These are phyloP conservation scores for Russula foetens DNA, from an alignment of 768 basidiomycete genomes.

Conservation along the genomic window DNA sequence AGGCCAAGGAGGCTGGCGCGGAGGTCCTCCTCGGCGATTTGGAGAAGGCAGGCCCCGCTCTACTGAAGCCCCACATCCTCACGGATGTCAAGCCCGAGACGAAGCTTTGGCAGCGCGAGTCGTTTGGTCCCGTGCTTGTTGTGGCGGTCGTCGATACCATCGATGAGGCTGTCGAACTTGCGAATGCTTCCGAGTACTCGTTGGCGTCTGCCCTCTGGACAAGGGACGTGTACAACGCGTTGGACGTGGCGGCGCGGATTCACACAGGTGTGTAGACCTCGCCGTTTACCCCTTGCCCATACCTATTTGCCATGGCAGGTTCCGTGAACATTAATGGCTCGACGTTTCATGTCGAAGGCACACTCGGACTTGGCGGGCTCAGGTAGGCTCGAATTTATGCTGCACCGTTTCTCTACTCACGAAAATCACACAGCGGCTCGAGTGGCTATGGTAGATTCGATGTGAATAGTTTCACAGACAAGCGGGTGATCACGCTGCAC, in stretches of 20 bases:
- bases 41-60: slow-evolving; percentile 27
- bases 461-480: slow-evolving; percentile 43
- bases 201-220: slow-evolving; percentile 49
- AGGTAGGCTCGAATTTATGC: slow-evolving; percentile 31
- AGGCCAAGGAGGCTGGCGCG: slow-evolving; percentile 39
- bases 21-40: slow-evolving; percentile 39
- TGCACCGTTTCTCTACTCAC: neutral
- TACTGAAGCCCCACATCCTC: slow-evolving; percentile 45
- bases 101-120: slow-evolving; percentile 48
- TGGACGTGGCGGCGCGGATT: slow-evolving; percentile 40
- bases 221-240: slow-evolving; percentile 34
- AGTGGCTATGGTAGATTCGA: slow-evolving; percentile 48
- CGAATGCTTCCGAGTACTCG: slow-evolving; percentile 47
- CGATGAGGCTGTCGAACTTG: slow-evolving; percentile 48
- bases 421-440: slow-evolving; percentile 21
- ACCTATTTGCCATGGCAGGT: slow-evolving; percentile 29
- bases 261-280: slow-evolving; percentile 31
- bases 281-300: neutral
- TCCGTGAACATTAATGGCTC: slow-evolving; percentile 48
- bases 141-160: slow-evolving; percentile 40
- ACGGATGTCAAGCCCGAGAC: slow-evolving; percentile 41
- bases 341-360: slow-evolving; percentile 39
- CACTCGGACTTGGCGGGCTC: slow-evolving; percentile 34
- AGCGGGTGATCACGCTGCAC: slow-evolving; percentile 36
- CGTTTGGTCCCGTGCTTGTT: slow-evolving; percentile 52